These are phyloP conservation scores for Isochrysis galbana DNA, from an alignment of 78 protist genomes.

Conservation along the genomic window DNA sequence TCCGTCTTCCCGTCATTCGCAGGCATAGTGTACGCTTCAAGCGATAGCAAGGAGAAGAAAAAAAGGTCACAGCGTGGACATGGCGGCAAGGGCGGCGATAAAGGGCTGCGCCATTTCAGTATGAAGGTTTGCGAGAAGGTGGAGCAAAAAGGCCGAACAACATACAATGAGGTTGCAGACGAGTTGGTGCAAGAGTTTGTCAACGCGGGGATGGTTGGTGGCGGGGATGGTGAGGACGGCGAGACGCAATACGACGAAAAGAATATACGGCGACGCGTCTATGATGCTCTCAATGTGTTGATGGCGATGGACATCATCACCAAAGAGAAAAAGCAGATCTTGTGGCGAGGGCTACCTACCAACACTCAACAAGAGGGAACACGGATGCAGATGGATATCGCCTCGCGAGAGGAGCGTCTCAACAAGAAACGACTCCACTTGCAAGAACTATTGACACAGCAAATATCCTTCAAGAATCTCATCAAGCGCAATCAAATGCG, in stretches of 20 bases:
- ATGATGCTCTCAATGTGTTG: conserved; percentile 90
- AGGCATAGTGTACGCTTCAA: no score
- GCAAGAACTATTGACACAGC: conserved; percentile 38
- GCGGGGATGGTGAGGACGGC: not conserved
- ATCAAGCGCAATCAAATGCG: no score
- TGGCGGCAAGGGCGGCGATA: not conserved
- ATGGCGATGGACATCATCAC: conserved; percentile 85
- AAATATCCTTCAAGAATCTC: not conserved
- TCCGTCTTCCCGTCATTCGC: no score
- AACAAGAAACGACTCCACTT: conserved; percentile 17
- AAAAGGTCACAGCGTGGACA: not conserved
- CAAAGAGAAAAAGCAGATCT: conserved; percentile 51
- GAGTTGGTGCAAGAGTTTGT: conserved; percentile 22
- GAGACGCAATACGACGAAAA: conserved; percentile 53
- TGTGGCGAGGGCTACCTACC: not conserved
- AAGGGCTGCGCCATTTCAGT: conserved; percentile 64
- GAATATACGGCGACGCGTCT: conserved; percentile 84
- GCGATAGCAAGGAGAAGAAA: not conserved
- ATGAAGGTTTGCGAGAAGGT: conserved; percentile 67
- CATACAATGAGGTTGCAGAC: conserved; percentile 67
- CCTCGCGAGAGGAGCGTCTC: not conserved
- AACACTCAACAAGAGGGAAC: not conserved
- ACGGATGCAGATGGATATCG: not conserved
- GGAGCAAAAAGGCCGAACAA: conserved; percentile 55
- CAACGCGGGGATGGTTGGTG: not conserved